These are phyloP conservation scores for Nicotiana paniculata DNA, from an alignment of 257 asterid species.

Conservation along the genomic window DNA sequence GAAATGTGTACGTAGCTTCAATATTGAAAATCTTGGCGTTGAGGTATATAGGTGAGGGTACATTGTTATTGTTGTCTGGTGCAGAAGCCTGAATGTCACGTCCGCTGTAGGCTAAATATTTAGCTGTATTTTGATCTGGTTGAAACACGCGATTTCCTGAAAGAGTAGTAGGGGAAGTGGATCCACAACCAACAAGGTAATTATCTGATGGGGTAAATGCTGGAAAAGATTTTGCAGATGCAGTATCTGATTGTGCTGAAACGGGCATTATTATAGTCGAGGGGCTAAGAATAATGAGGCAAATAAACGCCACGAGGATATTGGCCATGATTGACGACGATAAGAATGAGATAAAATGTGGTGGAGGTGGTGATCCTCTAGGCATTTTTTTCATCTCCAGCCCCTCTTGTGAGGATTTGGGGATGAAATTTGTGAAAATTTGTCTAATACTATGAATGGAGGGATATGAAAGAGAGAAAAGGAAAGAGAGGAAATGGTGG, in stretches of 20 bases:
- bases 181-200: constrained; percentile 57
- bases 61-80: constrained; percentile 12
- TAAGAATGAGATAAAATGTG: neutral
- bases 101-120: constrained; percentile 37
- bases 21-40: constrained; percentile 50
- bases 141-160: constrained; percentile 38
- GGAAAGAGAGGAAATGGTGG: neutral
- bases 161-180: constrained; percentile 18
- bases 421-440: neutral
- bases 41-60: constrained; percentile 44
- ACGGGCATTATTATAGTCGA: neutral
- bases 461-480: neutral
- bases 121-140: constrained; percentile 34
- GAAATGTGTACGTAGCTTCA: constrained; percentile 59
- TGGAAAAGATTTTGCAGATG: constrained; percentile 36
- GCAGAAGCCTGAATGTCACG: constrained; percentile 27
- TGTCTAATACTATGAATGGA: neutral
- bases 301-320: constrained; percentile 36
- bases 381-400: constrained; percentile 41
- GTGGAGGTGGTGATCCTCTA: constrained; percentile 11
- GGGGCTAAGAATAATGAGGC: constrained; percentile 14
- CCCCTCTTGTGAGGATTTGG: constrained; percentile 33
- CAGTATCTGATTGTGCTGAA: constrained; percentile 18
- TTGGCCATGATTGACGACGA: constrained; percentile 25
- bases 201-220: constrained; percentile 57